Conservation (phyloP, 2,329 filamentous ascomycete genomes). For the Penicillium thymicola region DNA sequence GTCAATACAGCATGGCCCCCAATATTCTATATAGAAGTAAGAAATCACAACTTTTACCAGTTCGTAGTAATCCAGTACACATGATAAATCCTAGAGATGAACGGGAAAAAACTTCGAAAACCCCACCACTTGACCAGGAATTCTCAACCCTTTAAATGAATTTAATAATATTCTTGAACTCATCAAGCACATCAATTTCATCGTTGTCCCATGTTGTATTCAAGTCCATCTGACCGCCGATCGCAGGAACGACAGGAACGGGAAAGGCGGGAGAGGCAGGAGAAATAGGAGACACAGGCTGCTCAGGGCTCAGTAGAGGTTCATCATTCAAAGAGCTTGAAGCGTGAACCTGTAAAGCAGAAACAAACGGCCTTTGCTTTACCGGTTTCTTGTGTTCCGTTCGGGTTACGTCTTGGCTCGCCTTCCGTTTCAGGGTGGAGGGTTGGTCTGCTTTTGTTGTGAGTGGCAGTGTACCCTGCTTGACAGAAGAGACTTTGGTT, state of each 20-base stretch:
- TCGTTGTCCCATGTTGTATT: slow-evolving; percentile 35
- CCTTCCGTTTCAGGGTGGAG: slow-evolving; percentile 7
- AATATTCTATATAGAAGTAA: slow-evolving; percentile 1
- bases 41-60: background rate
- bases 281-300: background rate
- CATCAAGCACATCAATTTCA: slow-evolving; percentile 37
- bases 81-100: background rate
- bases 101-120: background rate
- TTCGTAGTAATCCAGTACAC: background rate
- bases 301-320: background rate
- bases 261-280: background rate
- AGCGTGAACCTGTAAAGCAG: background rate
- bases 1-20: background rate
- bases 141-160: slow-evolving; percentile 16
- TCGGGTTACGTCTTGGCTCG: background rate
- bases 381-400: background rate
- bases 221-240: background rate
- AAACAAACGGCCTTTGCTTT: background rate
- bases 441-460: background rate
- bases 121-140: background rate
- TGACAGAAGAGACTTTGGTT: background rate
- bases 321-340: background rate
- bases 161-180: slow-evolving; percentile 42
- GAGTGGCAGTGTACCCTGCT: background rate
- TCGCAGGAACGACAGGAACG: background rate